These are phyloP conservation scores for Crithidia fasciculata DNA, from an alignment of 208 protist species.

Conservation along the genomic window DNA sequence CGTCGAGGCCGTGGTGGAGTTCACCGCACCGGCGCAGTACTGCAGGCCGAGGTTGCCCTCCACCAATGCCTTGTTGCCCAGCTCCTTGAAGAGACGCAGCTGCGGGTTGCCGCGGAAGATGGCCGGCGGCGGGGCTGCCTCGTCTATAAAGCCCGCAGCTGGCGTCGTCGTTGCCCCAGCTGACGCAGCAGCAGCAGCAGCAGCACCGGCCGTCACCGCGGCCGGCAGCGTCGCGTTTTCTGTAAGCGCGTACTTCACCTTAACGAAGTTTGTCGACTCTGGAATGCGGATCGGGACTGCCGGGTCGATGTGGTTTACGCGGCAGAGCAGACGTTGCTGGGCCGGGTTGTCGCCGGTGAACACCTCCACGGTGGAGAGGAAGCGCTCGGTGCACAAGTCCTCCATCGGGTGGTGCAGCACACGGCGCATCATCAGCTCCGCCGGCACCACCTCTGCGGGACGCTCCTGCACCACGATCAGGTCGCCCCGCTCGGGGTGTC, in stretches of 20 bases:
- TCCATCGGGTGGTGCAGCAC: conserved; percentile 75
- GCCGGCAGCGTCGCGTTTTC: conserved; percentile 14
- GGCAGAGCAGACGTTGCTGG: conserved; percentile 79
- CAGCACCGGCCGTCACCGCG: background rate
- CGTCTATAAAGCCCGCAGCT: background rate
- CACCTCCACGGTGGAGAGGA: conserved; percentile 76
- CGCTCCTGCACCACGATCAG: conserved; percentile 22
- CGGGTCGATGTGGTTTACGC: conserved; percentile 81
- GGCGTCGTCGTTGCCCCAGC: background rate
- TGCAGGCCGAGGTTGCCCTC: conserved; percentile 39
- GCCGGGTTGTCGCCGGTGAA: conserved; percentile 66
- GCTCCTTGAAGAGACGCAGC: conserved; percentile 66
- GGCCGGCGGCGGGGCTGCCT: background rate
- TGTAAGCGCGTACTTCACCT: conserved; percentile 72
- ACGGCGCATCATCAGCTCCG: conserved; percentile 59
- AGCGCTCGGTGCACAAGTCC: conserved; percentile 77
- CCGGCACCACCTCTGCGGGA: conserved; percentile 23
- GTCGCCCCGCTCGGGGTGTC: conserved; percentile 24
- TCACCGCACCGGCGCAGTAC: conserved; percentile 59
- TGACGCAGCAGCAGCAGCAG: background rate
- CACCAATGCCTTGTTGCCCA: conserved; percentile 35
- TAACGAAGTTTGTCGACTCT: conserved; percentile 71
- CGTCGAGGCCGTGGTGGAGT: conserved; percentile 73
- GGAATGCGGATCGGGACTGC: conserved; percentile 70
- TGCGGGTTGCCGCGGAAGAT: conserved; percentile 56